Evolutionary conservation across 1,139 yeast genomes (phyloP), one percentile per base, ranked within the genome.

Genomic region (Geotrichum histeridarum): DNA sequence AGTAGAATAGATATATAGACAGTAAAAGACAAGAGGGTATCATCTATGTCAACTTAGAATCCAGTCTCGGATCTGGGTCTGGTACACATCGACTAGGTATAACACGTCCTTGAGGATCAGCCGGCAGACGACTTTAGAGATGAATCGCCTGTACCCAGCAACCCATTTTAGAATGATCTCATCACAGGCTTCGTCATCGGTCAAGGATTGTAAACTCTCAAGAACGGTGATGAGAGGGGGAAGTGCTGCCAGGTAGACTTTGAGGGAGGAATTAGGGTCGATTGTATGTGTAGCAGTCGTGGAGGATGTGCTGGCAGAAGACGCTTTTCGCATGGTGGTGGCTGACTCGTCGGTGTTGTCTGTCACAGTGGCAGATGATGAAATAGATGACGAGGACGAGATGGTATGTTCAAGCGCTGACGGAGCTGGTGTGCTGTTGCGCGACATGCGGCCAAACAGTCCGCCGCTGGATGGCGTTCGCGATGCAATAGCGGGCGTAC

Each of bases 61-160:
- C 53, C 53, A 50, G 22, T 60, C 62, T 37, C 64, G 55, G 43
- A 63, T 59, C 32, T 61, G 61, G 36, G 57, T 42, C 37, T 59
- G 59, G 53, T 62, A 59, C 35, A 61, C 52, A 42, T 59, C 62
- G 27, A 60, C 60, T 27, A 63, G 46, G 33, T 54, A 56, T 11
- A 56, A 45, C 39, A 63, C 50, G 55, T 63, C 66, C 54, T 61
- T 62, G 32, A 63, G 57, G 35, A 63, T 51, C 42, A 62, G 53
- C 14, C 65, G 54, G 41, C 64, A 61, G 15, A 60, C 64, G 18
- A 59, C 60, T 9, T 57, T 57, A 27, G 60, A 60, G 5, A 57
- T 54, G 42, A 63, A 63, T 30, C 53, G 45, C n/a, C 61, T 55
- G 52, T 56, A 63, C 17, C 51, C 53, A 14, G 52, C 57, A 27